Evolutionary conservation across 2,329 filamentous ascomycete genomes (phyloP), one percentile per base, ranked within the genome.

Genomic region (Aureobasidium namibiae): DNA sequence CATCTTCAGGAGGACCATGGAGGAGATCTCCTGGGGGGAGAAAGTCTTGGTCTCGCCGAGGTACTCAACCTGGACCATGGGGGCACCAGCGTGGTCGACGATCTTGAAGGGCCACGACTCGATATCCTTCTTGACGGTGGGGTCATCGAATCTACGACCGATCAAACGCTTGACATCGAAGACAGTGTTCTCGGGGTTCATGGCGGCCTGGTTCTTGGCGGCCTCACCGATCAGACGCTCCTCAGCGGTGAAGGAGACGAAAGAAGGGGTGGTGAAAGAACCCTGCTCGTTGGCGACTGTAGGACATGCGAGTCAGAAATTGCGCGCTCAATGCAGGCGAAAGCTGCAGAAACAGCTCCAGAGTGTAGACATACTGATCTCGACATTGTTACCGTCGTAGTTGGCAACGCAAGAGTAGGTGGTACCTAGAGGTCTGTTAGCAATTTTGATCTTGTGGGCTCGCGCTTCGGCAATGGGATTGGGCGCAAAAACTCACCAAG

Each of bases 161-260:
- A 99, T 97, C 72, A 99, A 84, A 81, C 94, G 94, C 88, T 97
- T 99, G 85, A 96, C 89, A 80, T 99, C 94, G 81, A 97, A 99
- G 80, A 99, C 84, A 70, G 94, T 99, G 84, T 97, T 97, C 75
- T 79, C 78, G 65, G 94, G 94, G 89, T 99, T 99, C 90, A 97
- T 96, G 73, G 94, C 92, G 74, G 92, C 94, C 86, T 96, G 92
- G 84, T 99, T 99, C 89, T 97, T 99, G 74, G 94, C 94, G 63
- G 94, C 92, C 85, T 97, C 94, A 83, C 94, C 94, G 74, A 97
- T 97, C 80, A 99, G 82, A 79, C 94, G 92, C 85, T 99, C 94
- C 82, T 96, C 90, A 72, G 92, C 87, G 75, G 91, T 96, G 86
- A 99, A 99, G 71, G 90, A 95, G 75, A 99, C 94, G 83, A 96